These are phyloP conservation scores for Zygosaccharomyces pseudorouxii DNA, from an alignment of 805 yeast genomes.

Conservation along the genomic window DNA sequence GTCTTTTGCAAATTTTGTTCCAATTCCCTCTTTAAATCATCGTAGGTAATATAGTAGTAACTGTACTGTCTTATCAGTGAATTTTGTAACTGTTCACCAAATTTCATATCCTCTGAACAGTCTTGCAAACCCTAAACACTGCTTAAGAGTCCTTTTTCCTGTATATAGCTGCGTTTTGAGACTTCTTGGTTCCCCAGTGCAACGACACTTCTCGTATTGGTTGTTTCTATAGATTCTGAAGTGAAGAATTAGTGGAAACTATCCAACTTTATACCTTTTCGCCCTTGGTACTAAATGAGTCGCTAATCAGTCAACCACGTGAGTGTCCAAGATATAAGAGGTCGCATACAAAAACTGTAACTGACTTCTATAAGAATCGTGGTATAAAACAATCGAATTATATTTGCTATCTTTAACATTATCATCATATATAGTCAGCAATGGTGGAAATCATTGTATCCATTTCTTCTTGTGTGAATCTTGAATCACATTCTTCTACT, in stretches of 20 bases:
- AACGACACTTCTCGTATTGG: background rate
- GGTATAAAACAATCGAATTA: too few relatives aligned
- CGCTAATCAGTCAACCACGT: background rate
- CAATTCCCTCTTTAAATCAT: slow-evolving; percentile 79
- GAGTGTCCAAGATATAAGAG: too few relatives aligned
- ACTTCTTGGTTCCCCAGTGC: background rate
- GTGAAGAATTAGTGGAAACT: background rate
- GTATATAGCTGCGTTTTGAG: background rate
- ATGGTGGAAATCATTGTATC: slow-evolving; percentile 55
- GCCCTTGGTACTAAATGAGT: background rate
- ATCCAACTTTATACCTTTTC: slow-evolving; percentile 2
- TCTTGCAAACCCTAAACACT: background rate
- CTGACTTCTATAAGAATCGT: too few relatives aligned
- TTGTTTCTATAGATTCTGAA: too few relatives aligned
- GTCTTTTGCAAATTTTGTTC: slow-evolving; percentile 59
- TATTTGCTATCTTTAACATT: too few relatives aligned
- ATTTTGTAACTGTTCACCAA: slow-evolving; percentile 88
- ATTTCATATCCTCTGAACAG: slow-evolving; percentile 58
- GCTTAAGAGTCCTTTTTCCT: background rate
- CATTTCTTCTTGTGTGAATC: slow-evolving; percentile 68
- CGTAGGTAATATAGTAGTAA: slow-evolving; percentile 87
- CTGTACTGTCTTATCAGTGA: slow-evolving; percentile 87
- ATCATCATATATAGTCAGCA: slow-evolving; percentile 32
- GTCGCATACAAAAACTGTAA: background rate
- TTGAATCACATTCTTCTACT: slow-evolving; percentile 87